Base-by-base conservation (phyloP, 2,329 filamentous ascomycete genomes). In the Knufia petricola region DNA sequence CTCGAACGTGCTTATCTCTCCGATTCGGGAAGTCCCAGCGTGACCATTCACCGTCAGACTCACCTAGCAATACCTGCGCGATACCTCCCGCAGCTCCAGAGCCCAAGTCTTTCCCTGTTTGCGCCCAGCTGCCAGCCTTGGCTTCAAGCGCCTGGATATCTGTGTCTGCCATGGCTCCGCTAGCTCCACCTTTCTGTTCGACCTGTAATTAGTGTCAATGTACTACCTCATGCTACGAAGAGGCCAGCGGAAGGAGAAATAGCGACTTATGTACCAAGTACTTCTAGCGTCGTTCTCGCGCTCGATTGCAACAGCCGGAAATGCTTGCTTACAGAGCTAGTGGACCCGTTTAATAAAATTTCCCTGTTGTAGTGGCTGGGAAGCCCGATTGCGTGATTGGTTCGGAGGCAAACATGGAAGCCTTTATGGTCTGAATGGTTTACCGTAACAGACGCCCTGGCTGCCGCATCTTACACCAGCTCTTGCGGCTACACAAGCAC, bases 11-110 rank as follows among this genome's bases (percentile, higher is more conserved):
- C 6, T 6, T 37, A 19, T 19, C 21, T 12, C 9, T 20, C 40
- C 21, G 21, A 10, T 4, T 17, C 8, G 37, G 21, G 30, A 12
- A 4, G 12, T 12, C 13, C 15, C 13, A 15, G 10, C 4, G 37
- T 28, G 15, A 20, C 8, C 3, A 8, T 32, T 19, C 20, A 37
- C n/a, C 17, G 10, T 34, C n/a, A 36, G 48, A 75, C 80, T 69
- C 71, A 95, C 89, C 90, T 57, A 96, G 77, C 54, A 98, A 71
- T 37, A 98, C 92, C 69, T 98, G 92, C 15, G 92, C 90, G 59
- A 96, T 76, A 59, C 92, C 92, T 55, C 92, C 92, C 6, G 84
- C 85, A 51, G 92, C 92, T 31, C 92, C 92, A 9, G 92, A 80
- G 63, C 90, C 85, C 51, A 98, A 73, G 69, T 98, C 92, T 74